Base-by-base conservation (phyloP, 2,329 filamentous ascomycete species). In the Xylaria digitata region DNA sequence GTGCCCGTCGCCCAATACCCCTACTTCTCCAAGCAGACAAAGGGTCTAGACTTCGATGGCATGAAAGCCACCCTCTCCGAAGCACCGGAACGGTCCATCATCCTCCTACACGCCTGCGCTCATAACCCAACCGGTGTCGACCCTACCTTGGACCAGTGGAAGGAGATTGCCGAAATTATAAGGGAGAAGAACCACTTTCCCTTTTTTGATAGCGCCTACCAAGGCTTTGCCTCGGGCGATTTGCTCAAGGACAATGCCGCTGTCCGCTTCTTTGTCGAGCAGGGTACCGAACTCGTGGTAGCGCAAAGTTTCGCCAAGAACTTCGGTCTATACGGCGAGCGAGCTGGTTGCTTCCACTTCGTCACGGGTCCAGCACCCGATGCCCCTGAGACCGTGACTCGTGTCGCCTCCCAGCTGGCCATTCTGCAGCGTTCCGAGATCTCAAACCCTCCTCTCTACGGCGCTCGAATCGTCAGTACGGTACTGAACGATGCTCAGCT, bases 41-140 rank as follows among this genome's bases (percentile, higher is more conserved):
- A 93, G 79, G 94, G 93, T 56, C 90, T 99, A 59, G 94, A 98
- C 82, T 94, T 97, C 76, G 89, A 92, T 67, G 95, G 94, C 82
- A 94, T 98, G 91, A 89, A 93, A 79, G 79, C 83, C 55, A 82
- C 91, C 40, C 84, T 98, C 58, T 80, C 87, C 68, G 82, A 85
- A 40, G 94, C 95, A 7, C 90, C 93, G 2, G 85, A 92, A 59
- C 89, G 89, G 73, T 95, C 92, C 78, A 89, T 99, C 79, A 90
- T 99, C 79, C 86, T 98, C 50, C 88, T 98, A 45, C 96, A 98
- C 82, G 92, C 94, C 70, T 99, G 96, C 80, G 96, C 96, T 43
- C 96, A 99, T 85, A 99, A 99, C 84, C 96, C 96, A 42, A 99
- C 96, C 0, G 96, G 96, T 66, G 94, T 99, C 70, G 96, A 99